Percentiles rank a stretch among this genome's conserved stretches.
Evolutionary conservation across 805 yeast genomes (phyloP).

Genomic region (Allodekkera sacchari): DNA sequence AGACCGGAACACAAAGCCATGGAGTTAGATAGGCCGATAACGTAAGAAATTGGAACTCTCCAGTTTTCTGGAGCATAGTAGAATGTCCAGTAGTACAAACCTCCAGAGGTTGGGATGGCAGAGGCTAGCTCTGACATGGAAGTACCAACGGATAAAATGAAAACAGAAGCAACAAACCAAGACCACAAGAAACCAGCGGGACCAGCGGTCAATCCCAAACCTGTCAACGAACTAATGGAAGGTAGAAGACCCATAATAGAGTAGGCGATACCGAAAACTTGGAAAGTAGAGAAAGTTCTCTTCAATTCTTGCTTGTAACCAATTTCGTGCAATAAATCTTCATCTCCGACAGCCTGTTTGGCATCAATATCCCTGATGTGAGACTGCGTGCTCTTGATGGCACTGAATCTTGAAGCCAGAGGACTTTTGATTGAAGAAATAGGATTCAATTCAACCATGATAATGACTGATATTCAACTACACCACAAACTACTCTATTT

Average conservation of each 20-base stretch:
- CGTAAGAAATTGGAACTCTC: conserved; percentile 46
- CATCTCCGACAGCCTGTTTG: conserved; percentile 18
- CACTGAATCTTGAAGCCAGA: conserved; percentile 9
- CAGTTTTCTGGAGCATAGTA: conserved; percentile 51
- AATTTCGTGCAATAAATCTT: conserved; percentile 39
- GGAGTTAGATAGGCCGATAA: conserved; percentile 62
- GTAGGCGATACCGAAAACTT: conserved; percentile 65
- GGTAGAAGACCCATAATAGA: conserved; percentile 67
- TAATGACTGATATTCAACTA: no score
- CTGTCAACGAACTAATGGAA: conserved; percentile 48
- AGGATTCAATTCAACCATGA: no score
- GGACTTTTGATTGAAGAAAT: conserved; percentile 10
- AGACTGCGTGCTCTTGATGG: conserved; percentile 17
- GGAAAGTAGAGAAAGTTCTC: conserved; percentile 52
- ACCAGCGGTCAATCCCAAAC: conserved; percentile 50
- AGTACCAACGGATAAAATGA: conserved; percentile 50
- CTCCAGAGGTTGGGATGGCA: conserved; percentile 71
- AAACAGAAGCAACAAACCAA: conserved; percentile 52
- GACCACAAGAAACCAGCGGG: conserved; percentile 65
- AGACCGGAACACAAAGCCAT: conserved; percentile 59
- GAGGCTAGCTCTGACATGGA: conserved; percentile 61
- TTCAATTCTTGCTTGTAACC: conserved; percentile 66
- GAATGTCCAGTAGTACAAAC: conserved; percentile 62
- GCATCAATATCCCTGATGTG: conserved; percentile 23
- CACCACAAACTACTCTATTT: no score